Conservation (phyloP, 768 basidiomycete species). For the Boletus coccyginus region DNA sequence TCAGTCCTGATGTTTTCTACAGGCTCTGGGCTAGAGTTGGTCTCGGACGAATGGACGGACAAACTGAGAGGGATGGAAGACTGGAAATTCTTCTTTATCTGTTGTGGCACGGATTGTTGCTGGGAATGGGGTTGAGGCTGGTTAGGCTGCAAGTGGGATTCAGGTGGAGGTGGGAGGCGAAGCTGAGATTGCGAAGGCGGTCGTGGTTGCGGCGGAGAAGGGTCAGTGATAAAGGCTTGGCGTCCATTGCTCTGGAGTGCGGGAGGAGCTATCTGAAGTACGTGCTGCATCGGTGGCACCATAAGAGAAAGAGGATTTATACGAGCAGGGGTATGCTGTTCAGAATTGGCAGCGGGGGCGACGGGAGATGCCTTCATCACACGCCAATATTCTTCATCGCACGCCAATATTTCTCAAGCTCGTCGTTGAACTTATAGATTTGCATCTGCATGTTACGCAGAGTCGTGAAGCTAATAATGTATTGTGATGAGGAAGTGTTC, state of each 20-base stretch:
- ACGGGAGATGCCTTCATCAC: conserved; percentile 19
- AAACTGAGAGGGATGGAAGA: conserved; percentile 22
- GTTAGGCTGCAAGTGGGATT: conserved; percentile 7
- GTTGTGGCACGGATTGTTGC: conserved; percentile 4
- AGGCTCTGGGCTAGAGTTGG: conserved; percentile 15
- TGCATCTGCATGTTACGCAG: conserved; percentile 47
- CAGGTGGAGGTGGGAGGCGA: not conserved
- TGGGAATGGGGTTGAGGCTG: conserved; percentile 8
- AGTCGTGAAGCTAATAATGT: conserved; percentile 33
- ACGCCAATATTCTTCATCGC: conserved; percentile 27
- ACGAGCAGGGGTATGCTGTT: conserved; percentile 5
- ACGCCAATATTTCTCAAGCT: conserved; percentile 33
- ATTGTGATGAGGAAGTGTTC: conserved; percentile 25
- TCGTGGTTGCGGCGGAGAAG: conserved; percentile 12
- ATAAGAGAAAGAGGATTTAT: conserved; percentile 7
- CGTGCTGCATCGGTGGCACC: conserved; percentile 19
- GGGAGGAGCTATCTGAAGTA: conserved; percentile 19
- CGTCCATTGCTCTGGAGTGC: conserved; percentile 26
- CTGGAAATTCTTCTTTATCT: conserved; percentile 17
- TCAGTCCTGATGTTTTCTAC: conserved; percentile 57
- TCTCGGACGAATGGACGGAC: conserved; percentile 39
- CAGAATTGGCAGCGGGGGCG: conserved; percentile 3
- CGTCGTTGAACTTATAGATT: conserved; percentile 40
- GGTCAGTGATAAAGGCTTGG: conserved; percentile 28
- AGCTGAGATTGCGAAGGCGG: conserved; percentile 10